Evolutionary conservation across 306 rosid genomes (phyloP).

Genomic region (Sindora glabra): DNA sequence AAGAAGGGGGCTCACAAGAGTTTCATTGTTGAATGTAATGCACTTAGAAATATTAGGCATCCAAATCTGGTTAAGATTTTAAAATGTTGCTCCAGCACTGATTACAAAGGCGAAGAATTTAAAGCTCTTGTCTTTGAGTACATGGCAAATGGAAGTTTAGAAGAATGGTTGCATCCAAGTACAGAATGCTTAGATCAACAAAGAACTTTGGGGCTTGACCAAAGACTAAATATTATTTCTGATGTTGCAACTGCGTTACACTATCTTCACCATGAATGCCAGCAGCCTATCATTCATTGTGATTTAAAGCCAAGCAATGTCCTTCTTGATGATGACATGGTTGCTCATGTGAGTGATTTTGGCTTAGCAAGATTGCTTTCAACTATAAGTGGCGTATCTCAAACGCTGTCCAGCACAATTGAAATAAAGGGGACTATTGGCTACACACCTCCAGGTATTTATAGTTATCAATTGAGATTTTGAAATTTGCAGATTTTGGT

Average conservation of each 20-base stretch:
- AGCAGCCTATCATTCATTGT: too few species aligned
- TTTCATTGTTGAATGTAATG: slow-evolving; percentile 9
- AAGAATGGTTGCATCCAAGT: too few species aligned
- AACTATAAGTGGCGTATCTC: not conserved
- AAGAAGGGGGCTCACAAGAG: too few species aligned
- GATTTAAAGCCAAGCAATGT: too few species aligned
- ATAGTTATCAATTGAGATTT: too few species aligned
- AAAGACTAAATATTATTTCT: not conserved
- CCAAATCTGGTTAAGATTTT: slow-evolving; percentile 13
- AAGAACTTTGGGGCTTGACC: not conserved
- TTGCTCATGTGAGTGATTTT: not conserved
- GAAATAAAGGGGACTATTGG: too few species aligned
- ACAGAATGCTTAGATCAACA: not conserved
- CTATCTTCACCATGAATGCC: too few species aligned
- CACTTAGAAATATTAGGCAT: slow-evolving; percentile 1
- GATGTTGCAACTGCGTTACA: not conserved
- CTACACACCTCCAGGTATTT: too few species aligned
- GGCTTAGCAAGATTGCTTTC: not conserved
- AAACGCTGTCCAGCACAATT: slow-evolving; percentile 2
- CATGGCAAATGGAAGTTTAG: too few species aligned
- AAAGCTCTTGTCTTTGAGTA: not conserved
- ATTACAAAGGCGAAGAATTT: not conserved
- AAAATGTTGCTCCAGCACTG: slow-evolving; percentile 1
- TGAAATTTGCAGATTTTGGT: too few species aligned
- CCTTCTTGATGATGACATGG: too few species aligned